Evolutionary conservation across 345 rosid species (phyloP).

Genomic region (Firmiana major): DNA sequence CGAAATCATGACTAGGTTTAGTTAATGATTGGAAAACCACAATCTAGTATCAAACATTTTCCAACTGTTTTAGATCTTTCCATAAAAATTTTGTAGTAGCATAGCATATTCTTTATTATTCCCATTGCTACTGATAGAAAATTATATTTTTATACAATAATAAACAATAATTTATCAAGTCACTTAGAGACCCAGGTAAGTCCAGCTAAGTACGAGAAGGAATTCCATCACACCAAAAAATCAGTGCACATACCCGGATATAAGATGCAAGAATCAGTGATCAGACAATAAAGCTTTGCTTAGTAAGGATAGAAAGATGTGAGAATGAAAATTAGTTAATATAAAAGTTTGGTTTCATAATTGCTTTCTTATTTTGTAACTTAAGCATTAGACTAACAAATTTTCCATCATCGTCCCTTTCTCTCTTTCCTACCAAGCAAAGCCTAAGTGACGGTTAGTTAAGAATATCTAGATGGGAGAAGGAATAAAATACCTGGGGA

Average conservation of each 20-base stretch:
- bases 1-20: not conserved
- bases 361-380: no score
- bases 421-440: no score
- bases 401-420: no score
- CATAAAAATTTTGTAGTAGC: not conserved
- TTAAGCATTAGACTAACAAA: no score
- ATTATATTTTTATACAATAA: not conserved
- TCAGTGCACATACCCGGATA: not conserved
- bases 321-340: no score
- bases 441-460: not conserved
- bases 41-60: not conserved
- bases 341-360: no score
- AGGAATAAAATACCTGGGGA: slow-evolving; percentile 56
- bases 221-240: not conserved
- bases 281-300: not conserved
- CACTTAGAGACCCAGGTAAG: not conserved
- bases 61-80: not conserved
- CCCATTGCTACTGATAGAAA: not conserved
- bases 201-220: not conserved
- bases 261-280: not conserved
- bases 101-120: not conserved
- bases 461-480: not conserved
- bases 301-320: no score
- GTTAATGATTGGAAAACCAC: not conserved
- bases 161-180: not conserved